Conservation (phyloP, 1,284 basidiomycete genomes). For the Trichosporon sp. region DNA sequence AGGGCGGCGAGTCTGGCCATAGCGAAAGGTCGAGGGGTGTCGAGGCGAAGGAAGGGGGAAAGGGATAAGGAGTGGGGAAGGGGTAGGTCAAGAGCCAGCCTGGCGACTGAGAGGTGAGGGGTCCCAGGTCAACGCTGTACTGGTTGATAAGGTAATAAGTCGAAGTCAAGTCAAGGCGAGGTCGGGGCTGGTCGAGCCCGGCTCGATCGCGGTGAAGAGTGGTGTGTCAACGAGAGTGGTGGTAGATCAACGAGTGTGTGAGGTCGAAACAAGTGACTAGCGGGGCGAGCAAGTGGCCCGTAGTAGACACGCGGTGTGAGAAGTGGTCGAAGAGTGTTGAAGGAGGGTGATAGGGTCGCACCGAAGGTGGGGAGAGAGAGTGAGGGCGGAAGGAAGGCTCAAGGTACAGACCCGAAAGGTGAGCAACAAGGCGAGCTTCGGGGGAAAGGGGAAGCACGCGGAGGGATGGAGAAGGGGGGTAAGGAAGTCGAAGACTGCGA, state of each 20-base stretch:
- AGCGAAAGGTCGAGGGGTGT: neutral
- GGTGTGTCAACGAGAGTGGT: neutral
- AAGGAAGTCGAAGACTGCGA: neutral
- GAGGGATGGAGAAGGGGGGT: neutral
- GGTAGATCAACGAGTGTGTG: neutral
- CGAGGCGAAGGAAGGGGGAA: neutral
- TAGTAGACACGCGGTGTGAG: too few relatives aligned
- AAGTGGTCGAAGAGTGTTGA: too few relatives aligned
- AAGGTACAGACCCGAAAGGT: neutral
- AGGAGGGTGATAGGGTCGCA: neutral
- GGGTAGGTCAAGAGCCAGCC: too few relatives aligned
- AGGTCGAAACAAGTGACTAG: neutral
- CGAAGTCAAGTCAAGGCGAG: neutral
- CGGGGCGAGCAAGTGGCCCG: neutral
- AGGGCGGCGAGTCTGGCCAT: neutral
- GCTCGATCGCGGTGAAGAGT: constrained; percentile 9
- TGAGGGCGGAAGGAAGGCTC: neutral
- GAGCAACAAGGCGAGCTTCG: neutral
- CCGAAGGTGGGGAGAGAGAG: neutral
- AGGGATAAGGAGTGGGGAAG: too few relatives aligned
- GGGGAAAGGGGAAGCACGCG: neutral
- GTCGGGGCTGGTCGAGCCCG: neutral
- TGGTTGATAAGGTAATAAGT: too few relatives aligned
- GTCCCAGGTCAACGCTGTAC: neutral
- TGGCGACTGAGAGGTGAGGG: neutral